Conservation (phyloP, 2,329 filamentous ascomycete genomes). For the Calonectria pseudoturangicola region DNA sequence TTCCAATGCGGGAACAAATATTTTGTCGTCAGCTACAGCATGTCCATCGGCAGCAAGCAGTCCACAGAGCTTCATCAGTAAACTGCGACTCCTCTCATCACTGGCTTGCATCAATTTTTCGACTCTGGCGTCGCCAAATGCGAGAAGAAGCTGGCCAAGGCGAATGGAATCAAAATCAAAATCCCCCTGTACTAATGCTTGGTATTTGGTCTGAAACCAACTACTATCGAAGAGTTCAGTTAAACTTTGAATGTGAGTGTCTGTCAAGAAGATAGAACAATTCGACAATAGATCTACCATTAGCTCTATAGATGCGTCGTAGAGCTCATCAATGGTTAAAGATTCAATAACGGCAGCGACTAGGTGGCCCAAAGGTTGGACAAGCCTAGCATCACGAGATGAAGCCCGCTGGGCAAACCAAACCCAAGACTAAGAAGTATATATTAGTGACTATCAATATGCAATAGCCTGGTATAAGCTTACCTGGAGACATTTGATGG, state of each 20-base stretch:
- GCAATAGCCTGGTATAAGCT: slow-evolving; percentile 51
- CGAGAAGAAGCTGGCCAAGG: slow-evolving; percentile 80
- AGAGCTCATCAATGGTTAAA: slow-evolving; percentile 75
- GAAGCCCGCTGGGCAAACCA: slow-evolving; percentile 81
- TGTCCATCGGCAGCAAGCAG: slow-evolving; percentile 80
- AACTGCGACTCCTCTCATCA: slow-evolving; percentile 69
- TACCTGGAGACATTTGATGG: slow-evolving; percentile 78
- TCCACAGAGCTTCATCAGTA: slow-evolving; percentile 77
- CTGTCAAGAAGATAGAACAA: slow-evolving; percentile 77
- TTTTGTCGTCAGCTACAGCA: slow-evolving; percentile 82
- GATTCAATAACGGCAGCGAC: slow-evolving; percentile 76
- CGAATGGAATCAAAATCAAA: slow-evolving; percentile 79
- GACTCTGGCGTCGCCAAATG: slow-evolving; percentile 80
- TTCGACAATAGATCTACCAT: slow-evolving; percentile 79
- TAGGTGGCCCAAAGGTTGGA: slow-evolving; percentile 76
- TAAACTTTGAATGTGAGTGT: slow-evolving; percentile 74
- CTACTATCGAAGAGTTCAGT: slow-evolving; percentile 75
- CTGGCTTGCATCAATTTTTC: slow-evolving; percentile 74
- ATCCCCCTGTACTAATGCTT: slow-evolving; percentile 74
- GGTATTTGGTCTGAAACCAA: slow-evolving; percentile 75
- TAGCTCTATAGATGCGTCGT: slow-evolving; percentile 77
- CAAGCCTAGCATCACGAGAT: slow-evolving; percentile 72
- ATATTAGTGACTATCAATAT: slow-evolving; percentile 32
- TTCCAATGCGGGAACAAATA: slow-evolving; percentile 84
- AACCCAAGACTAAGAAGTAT: slow-evolving; percentile 77